Conservation (phyloP, 2,329 filamentous ascomycete species). For the Claviceps maximensis region DNA sequence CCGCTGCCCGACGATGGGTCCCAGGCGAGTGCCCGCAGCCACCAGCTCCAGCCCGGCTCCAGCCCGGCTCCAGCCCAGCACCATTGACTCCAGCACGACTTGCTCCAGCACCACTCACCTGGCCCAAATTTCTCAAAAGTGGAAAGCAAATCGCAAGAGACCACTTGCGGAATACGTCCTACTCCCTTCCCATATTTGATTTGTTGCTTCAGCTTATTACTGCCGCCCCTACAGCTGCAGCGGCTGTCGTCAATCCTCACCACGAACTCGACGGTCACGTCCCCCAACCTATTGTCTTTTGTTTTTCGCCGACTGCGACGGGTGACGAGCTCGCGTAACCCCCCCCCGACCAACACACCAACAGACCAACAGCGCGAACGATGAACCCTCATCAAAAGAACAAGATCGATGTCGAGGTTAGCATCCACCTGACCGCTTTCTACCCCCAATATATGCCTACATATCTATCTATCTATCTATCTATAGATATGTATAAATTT, state of each 20-base stretch:
- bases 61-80: background rate
- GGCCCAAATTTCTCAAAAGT: background rate
- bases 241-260: background rate
- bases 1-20: background rate
- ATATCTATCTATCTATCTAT: no score
- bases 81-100: background rate
- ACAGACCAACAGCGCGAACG: conserved; percentile 13
- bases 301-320: background rate
- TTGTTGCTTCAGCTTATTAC: background rate
- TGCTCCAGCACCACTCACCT: background rate
- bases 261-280: background rate
- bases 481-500: no score
- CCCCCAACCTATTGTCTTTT: background rate
- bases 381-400: conserved; percentile 99
- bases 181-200: background rate
- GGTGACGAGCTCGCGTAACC: background rate
- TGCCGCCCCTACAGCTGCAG: background rate
- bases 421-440: conserved; percentile 22
- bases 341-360: no score
- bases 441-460: background rate
- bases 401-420: conserved; percentile 91
- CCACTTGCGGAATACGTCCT: background rate
- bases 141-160: background rate
- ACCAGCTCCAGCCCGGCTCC: background rate
- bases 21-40: background rate